Evolutionary conservation across 768 basidiomycete genomes (phyloP), one percentile per base, ranked within the genome.

Genomic region (Amanita inopinata): DNA sequence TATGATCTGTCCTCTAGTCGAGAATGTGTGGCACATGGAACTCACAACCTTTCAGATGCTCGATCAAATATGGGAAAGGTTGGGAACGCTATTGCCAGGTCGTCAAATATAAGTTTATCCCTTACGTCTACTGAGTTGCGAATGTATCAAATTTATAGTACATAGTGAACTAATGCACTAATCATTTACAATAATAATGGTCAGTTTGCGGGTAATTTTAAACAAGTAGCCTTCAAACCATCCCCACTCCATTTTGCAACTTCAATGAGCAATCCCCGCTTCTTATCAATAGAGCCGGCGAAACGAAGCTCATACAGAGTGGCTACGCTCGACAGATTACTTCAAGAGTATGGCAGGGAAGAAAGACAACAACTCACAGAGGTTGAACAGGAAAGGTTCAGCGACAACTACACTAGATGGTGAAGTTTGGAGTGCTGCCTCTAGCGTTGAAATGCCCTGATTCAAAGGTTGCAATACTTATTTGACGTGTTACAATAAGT

Each of bases 41-140:
- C 20, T 35, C 25, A 17, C 28, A n/a, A 25, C 4, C 37, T 24
- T 51, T 17, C 51, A 82, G 79, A 47, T 91, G 92, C 61, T 80
- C 81, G 2, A 60, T 74, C 51, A 97, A 97, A 65, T 97, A 96
- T 54, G 90, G 89, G 23, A 88, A 92, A 51, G 92, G 96, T 58
- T 96, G 91, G 90, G 87, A 90, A 14, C 74, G 76, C 38, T 91
- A 92, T 60, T 94, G 89, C 61, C 60, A 75, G 47, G 70, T 89
- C 44, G 92, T 96, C 54, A 83, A 80, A 59, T 94, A 80, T 65
- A 89, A 83, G 60, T 96, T 91, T 57, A 89, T 96, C 33, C 89
- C 89, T 12, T 76, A 76, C 27, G 58, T 96, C 46, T 97, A 92
- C 63, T 96, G 14, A 46, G 10, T 10, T 18, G n/a, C 23, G 15